These are phyloP conservation scores for Mycena amicta DNA, from an alignment of 768 basidiomycete species.

Conservation along the genomic window DNA sequence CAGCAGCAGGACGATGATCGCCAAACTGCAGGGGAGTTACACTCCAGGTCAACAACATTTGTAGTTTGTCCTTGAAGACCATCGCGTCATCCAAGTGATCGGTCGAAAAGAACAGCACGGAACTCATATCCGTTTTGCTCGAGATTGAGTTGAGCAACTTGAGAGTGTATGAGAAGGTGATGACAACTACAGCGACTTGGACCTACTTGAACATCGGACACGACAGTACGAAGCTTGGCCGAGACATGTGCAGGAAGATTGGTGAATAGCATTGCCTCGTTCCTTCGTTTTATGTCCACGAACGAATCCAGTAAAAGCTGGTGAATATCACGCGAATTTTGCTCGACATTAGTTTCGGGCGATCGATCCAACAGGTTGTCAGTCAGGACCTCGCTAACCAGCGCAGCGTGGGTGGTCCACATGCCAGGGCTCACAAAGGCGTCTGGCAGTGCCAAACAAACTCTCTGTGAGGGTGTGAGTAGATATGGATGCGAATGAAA, in stretches of 20 bases:
- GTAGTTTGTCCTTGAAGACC: slow-evolving; percentile 67
- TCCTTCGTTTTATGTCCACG: slow-evolving; percentile 71
- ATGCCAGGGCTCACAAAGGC: slow-evolving; percentile 72
- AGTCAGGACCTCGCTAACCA: slow-evolving; percentile 51
- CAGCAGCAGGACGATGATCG: slow-evolving; percentile 77
- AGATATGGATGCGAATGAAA: not conserved
- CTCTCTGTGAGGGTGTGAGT: slow-evolving; percentile 44
- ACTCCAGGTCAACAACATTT: slow-evolving; percentile 78
- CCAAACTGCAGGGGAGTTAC: slow-evolving; percentile 82
- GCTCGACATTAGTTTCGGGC: slow-evolving; percentile 38
- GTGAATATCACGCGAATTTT: slow-evolving; percentile 45
- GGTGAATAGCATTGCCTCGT: slow-evolving; percentile 79
- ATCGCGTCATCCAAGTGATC: slow-evolving; percentile 39
- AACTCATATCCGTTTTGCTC: slow-evolving; percentile 59
- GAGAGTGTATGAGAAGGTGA: slow-evolving; percentile 1
- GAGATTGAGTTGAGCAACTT: slow-evolving; percentile 83
- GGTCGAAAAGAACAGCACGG: slow-evolving; percentile 60
- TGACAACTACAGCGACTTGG: not conserved
- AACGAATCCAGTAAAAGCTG: slow-evolving; percentile 59
- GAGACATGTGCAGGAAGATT: slow-evolving; percentile 64
- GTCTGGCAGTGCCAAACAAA: slow-evolving; percentile 73
- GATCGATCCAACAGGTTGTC: slow-evolving; percentile 37
- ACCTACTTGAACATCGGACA: slow-evolving; percentile 51
- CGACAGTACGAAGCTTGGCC: slow-evolving; percentile 63
- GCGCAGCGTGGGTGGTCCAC: slow-evolving; percentile 57